phyloP scores from a whole-genome alignment of 2,329 filamentous ascomycete genomes.

The Fusarium mundagurra region DNA sequence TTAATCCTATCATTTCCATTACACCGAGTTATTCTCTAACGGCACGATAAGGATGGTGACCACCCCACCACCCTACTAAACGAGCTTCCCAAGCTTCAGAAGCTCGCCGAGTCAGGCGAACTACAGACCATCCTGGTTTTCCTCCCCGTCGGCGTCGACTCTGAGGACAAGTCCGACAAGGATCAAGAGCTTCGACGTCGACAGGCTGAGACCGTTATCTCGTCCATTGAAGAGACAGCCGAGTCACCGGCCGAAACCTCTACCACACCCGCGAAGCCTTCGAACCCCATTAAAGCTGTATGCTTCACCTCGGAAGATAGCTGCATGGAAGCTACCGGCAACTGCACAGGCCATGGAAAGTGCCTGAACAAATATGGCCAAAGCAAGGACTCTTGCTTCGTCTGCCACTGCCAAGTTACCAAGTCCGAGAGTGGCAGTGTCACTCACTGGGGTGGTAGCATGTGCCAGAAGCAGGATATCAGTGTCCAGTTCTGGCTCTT shows the following conservation, averaged over 20 bases:
- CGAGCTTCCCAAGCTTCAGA: conserved; percentile 56
- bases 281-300: conserved; percentile 64
- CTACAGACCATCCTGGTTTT: conserved; percentile 67
- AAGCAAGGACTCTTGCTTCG: conserved; percentile 71
- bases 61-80: conserved; percentile 56
- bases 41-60: conserved; percentile 49
- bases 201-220: conserved; percentile 59
- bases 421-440: conserved; percentile 66
- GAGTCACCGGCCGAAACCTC: conserved; percentile 41
- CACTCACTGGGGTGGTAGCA: conserved; percentile 82
- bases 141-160: conserved; percentile 57
- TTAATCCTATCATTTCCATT: not conserved
- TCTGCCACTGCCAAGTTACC: conserved; percentile 77
- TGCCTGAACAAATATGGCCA: conserved; percentile 75
- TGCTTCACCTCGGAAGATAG: conserved; percentile 78
- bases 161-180: conserved; percentile 53
- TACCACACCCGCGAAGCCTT: conserved; percentile 43
- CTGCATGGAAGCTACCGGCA: conserved; percentile 76
- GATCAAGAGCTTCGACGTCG: conserved; percentile 59
- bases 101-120: conserved; percentile 58
- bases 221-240: conserved; percentile 45
- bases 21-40: conserved; percentile 34
- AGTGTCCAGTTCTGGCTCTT: conserved; percentile 92
- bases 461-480: conserved; percentile 92
- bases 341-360: conserved; percentile 83